Conservation (phyloP, 129 eudicot genomes). For the Ambrosia trifida region DNA sequence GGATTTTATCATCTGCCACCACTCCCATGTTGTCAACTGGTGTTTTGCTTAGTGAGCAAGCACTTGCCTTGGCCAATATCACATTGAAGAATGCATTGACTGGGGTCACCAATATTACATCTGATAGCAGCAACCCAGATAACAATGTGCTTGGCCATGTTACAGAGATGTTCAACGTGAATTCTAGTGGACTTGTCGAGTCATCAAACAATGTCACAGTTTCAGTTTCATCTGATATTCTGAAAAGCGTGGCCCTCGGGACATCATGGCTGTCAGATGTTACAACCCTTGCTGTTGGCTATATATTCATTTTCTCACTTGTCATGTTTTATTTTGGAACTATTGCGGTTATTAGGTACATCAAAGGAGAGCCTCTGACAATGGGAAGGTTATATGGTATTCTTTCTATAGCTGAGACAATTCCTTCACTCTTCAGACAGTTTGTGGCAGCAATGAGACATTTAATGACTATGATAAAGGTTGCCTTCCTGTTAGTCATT, state of each 20-base stretch:
- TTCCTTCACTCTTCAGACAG: conserved; percentile 81
- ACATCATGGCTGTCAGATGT: conserved; percentile 81
- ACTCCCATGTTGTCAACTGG: conserved; percentile 61
- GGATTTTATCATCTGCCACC: conserved; percentile 76
- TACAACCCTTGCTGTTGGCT: conserved; percentile 93
- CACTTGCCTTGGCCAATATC: conserved; percentile 76
- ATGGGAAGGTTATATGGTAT: conserved; percentile 89
- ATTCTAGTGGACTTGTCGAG: conserved; percentile 53
- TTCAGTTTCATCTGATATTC: conserved; percentile 48
- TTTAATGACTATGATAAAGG: conserved; percentile 87
- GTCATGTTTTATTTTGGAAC: conserved; percentile 68
- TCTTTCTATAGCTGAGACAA: conserved; percentile 74
- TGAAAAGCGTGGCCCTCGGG: conserved; percentile 52
- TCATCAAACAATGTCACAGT: conserved; percentile 42
- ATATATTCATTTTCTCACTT: conserved; percentile 66
- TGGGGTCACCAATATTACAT: conserved; percentile 61
- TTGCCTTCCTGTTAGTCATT: conserved; percentile 85
- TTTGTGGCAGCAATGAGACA: conserved; percentile 85
- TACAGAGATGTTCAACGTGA: conserved; percentile 46
- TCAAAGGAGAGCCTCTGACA: conserved; percentile 83
- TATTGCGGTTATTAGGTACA: conserved; percentile 65
- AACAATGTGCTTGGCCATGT: conserved; percentile 41
- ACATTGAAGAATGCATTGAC: conserved; percentile 66
- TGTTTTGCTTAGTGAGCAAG: conserved; percentile 76
- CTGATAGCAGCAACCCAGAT: conserved; percentile 34